These are phyloP conservation scores for Colletotrichum eleusines DNA, from an alignment of 2,329 filamentous ascomycete species.

Conservation along the genomic window DNA sequence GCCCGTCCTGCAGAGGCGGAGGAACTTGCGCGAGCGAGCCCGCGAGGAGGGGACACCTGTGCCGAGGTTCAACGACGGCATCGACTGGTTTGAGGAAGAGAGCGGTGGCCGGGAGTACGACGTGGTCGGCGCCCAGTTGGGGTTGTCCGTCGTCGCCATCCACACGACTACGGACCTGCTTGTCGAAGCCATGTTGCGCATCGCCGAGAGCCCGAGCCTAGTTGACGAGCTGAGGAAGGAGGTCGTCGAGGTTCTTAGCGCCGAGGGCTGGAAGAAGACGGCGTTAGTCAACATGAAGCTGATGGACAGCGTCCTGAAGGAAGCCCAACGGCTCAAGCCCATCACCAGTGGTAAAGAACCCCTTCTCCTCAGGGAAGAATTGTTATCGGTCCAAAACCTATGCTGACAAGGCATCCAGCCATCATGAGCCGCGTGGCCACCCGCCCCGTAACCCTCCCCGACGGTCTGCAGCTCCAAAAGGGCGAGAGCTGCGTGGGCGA, in stretches of 20 bases:
- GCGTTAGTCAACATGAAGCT: slow-evolving; percentile 46
- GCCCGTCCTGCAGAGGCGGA: slow-evolving; percentile 48
- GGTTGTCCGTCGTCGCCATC: slow-evolving; percentile 75
- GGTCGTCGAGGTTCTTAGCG: slow-evolving; percentile 10
- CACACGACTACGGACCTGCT: slow-evolving; percentile 56
- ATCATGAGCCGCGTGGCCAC: slow-evolving; percentile 32
- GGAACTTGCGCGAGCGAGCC: slow-evolving; percentile 45
- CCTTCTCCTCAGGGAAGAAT: slow-evolving; percentile 58
- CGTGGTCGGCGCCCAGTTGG: slow-evolving; percentile 74
- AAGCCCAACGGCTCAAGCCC: slow-evolving; percentile 48
- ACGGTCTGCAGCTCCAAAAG: slow-evolving; percentile 26
- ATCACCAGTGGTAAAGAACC: slow-evolving; percentile 6
- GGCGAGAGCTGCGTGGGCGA: slow-evolving; percentile 32
- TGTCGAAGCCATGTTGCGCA: slow-evolving; percentile 54
- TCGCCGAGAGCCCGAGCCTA: slow-evolving; percentile 56
- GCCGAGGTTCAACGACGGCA: slow-evolving; percentile 50
- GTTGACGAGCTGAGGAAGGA: slow-evolving; percentile 49
- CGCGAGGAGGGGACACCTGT: slow-evolving; percentile 3
- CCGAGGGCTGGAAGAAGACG: slow-evolving; percentile 50
- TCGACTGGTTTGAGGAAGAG: slow-evolving; percentile 57
- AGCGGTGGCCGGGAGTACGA: slow-evolving; percentile 73
- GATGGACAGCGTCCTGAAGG: slow-evolving; percentile 57
- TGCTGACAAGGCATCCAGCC: not conserved
- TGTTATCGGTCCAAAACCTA: slow-evolving; percentile 40
- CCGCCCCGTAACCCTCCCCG: slow-evolving; percentile 7